These are phyloP conservation scores for Rhizophora apiculata DNA, from an alignment of 345 rosid genomes.

Conservation along the genomic window DNA sequence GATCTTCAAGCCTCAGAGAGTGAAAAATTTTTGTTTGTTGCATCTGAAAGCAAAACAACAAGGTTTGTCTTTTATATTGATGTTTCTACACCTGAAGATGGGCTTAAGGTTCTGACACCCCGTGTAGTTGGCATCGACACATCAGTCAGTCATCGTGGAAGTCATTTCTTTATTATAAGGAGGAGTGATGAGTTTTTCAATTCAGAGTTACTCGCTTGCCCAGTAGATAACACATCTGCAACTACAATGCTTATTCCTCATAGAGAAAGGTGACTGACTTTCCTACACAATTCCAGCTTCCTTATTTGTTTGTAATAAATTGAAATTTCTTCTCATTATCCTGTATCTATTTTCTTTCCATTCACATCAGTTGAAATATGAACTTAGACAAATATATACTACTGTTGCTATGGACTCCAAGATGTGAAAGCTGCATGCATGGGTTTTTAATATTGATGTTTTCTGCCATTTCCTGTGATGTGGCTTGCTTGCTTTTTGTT, in stretches of 20 bases:
- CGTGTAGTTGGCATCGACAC: constrained; percentile 64
- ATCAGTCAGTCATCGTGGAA: constrained; percentile 75
- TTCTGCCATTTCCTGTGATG: neutral
- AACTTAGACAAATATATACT: no score
- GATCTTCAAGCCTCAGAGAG: constrained; percentile 71
- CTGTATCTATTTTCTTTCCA: neutral
- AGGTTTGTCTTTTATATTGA: constrained; percentile 64
- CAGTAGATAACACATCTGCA: constrained; percentile 53
- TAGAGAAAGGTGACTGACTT: constrained; percentile 56
- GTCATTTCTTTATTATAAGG: constrained; percentile 69
- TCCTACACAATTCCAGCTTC: neutral
- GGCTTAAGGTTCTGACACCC: constrained; percentile 73
- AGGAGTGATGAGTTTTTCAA: constrained; percentile 79
- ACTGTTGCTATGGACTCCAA: no score
- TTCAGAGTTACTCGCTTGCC: constrained; percentile 73
- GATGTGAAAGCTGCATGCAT: no score
- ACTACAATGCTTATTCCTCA: constrained; percentile 73
- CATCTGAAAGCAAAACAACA: constrained; percentile 74
- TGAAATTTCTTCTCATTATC: neutral
- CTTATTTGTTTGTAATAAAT: neutral
- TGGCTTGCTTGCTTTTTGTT: neutral
- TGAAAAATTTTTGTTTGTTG: constrained; percentile 60
- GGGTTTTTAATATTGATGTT: neutral
- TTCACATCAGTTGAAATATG: no score
- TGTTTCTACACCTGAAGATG: constrained; percentile 57